Evolutionary conservation across 2,329 filamentous ascomycete species (phyloP).

Genomic region (Atkinsonella hypoxylon): DNA sequence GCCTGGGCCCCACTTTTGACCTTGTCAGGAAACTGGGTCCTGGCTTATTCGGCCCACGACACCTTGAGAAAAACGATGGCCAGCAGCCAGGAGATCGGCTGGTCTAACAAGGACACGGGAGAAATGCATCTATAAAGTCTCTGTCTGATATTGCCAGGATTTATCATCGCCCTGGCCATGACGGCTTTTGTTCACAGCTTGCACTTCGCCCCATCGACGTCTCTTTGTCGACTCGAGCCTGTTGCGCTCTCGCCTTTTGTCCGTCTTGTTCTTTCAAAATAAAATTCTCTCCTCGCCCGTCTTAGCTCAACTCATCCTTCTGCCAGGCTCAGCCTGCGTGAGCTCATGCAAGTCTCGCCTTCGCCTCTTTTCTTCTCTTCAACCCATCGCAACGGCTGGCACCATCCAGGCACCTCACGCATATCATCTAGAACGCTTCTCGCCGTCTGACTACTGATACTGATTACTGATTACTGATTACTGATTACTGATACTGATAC

Average conservation of each 20-base stretch:
- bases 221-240: constrained; percentile 7
- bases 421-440: background rate
- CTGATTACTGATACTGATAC: too few relatives aligned
- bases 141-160: constrained; percentile 13
- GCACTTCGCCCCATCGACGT: constrained; percentile 6
- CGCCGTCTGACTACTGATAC: constrained; percentile 1
- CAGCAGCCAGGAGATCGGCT: constrained; percentile 21
- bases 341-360: constrained; percentile 2
- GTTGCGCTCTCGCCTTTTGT: constrained; percentile 5
- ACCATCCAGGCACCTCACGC: background rate
- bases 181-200: constrained; percentile 2
- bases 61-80: constrained; percentile 26
- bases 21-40: constrained; percentile 10
- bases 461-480: too few relatives aligned
- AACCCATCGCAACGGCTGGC: constrained; percentile 2
- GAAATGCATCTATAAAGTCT: constrained; percentile 6
- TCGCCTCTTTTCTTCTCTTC: constrained; percentile 4
- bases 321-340: background rate
- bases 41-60: constrained; percentile 30
- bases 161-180: constrained; percentile 11
- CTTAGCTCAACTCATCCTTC: constrained; percentile 7
- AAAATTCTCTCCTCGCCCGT: constrained; percentile 6
- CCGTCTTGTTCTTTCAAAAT: constrained; percentile 5
- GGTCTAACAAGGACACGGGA: constrained; percentile 4
- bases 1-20: constrained; percentile 4